Evolutionary conservation across 2,329 filamentous ascomycete species (phyloP).

Genomic region (Aureobasidium sp.): DNA sequence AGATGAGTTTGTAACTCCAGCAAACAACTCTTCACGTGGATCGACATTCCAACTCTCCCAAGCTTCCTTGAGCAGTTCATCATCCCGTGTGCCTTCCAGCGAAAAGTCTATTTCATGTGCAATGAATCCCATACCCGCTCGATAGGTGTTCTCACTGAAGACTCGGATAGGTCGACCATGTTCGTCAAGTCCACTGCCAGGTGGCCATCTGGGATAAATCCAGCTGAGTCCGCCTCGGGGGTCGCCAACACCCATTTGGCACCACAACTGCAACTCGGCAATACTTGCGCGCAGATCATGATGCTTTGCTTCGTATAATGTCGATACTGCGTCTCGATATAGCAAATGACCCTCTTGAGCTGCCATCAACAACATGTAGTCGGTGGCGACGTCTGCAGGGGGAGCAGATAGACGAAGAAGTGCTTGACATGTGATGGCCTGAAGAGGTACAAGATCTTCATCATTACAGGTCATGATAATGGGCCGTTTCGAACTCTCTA

Average conservation of each 20-base stretch:
- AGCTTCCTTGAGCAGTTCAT: slow-evolving; percentile 55
- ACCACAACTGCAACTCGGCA: slow-evolving; percentile 88
- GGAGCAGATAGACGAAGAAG: slow-evolving; percentile 69
- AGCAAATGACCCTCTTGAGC: slow-evolving; percentile 85
- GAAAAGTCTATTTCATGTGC: slow-evolving; percentile 33
- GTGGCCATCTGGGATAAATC: slow-evolving; percentile 73
- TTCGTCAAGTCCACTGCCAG: slow-evolving; percentile 59
- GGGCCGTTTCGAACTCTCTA: slow-evolving; percentile 77
- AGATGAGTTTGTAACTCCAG: not conserved
- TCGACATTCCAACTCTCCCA: slow-evolving; percentile 59
- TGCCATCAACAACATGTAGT: slow-evolving; percentile 73
- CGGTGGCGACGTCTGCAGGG: slow-evolving; percentile 59
- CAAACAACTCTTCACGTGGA: slow-evolving; percentile 18
- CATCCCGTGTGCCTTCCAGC: slow-evolving; percentile 32
- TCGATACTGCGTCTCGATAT: slow-evolving; percentile 54
- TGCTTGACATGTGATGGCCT: slow-evolving; percentile 69
- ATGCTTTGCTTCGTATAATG: slow-evolving; percentile 61
- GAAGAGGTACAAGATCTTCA: slow-evolving; percentile 69
- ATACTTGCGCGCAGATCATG: slow-evolving; percentile 74
- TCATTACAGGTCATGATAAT: slow-evolving; percentile 95
- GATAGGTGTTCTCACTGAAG: slow-evolving; percentile 72
- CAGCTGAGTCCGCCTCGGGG: slow-evolving; percentile 81
- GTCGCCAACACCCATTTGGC: slow-evolving; percentile 89
- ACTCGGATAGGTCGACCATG: slow-evolving; percentile 64
- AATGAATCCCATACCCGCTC: slow-evolving; percentile 67